Evolutionary conservation across 441 rosid genomes (phyloP), one percentile per base, ranked within the genome.

Genomic region (Gossypium davidsonii): DNA sequence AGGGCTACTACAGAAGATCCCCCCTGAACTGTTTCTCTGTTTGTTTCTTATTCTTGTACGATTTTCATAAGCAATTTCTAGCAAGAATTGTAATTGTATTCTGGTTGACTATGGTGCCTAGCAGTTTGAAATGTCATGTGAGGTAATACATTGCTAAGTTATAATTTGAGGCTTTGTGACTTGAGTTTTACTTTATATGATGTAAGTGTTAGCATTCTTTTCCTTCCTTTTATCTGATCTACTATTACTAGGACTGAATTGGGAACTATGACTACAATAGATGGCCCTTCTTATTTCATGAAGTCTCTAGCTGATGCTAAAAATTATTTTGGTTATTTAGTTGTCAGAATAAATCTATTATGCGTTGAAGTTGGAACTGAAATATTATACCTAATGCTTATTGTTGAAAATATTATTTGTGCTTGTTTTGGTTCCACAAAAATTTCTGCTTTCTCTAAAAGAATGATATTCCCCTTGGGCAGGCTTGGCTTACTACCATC

Each of bases 401-500:
- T 67, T 39, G 48, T 71, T 51, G 52, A 64, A 42, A 48, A 34
- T 64, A 46, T n/a, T 15, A 66, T 21, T 7, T 34, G 6, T 62
- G 23, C 67, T 67, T 44, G 34, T 31, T 59, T 28, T 31, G 17
- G 26, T 5, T 53, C 53, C 11, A 5, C 7, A 17, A 11, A 72
- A 31, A n/a, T 18, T 20, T n/a, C n/a, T 58, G 56, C 9, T 25
- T 26, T 31, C 14, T 31, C 62, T 46, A 42, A 55, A 56, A 7
- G 17, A 48, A 46, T 53, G 15, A 66, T 34, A n/a, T 37, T 48
- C 37, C 53, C 71, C 72, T 55, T 57, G 21, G 71, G 85, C 91
- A 95, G 99, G 97, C 95, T 26, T 93, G 98, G 98, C 85, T 95
- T 58, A 84, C 87, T 67, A 77, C 91, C 42, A 82, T 91, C 48